Base-by-base conservation (phyloP, 2,329 filamentous ascomycete species). In the Nothopassalora personata region DNA sequence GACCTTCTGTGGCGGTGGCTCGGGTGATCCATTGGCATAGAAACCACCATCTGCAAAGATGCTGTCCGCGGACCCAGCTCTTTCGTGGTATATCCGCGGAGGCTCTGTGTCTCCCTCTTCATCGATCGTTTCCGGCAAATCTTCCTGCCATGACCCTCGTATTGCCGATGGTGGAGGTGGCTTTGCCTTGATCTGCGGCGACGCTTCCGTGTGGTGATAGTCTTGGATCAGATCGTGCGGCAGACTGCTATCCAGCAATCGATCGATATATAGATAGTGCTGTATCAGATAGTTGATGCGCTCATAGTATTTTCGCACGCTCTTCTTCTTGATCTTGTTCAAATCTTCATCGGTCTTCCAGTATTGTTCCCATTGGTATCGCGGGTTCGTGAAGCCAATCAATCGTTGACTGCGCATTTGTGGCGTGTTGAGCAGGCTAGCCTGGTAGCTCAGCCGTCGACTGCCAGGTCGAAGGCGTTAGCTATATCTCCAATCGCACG, bases 231-330 rank as follows among this genome's bases (percentile, higher is more conserved):
- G 80, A 68, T 93, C 87, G 70, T 96, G 92, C 1, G 92, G 92
- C n/a, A 96, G 83, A 31, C 90, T 92, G 8, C 91, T 96, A 75
- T 96, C 91, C 61, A 97, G 82, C 58, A 97, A 80, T 54, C 88
- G 85, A 75, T 97, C 93, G 67, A 97, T 96, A 73, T 95, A 97
- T 63, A 95, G 81, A 73, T 97, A 97, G 72, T 96, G 89, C 73
- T 94, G 89, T 60, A 97, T 86, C 47, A 97, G 80, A 66, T 87
- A 86, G 75, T 97, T 97, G 71, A 87, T 93, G 47, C 90, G 85
- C 78, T 95, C 87, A 71, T 97, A 96, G 76, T 96, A 97, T 69
- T 87, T 71, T 50, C 91, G 88, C 60, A 95, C 74, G n/a, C 85
- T 81, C 72, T 87, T 88, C 71, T 85, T 87, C 70, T 82, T 83